These are phyloP conservation scores for Heimioporus sp. DNA, from an alignment of 768 basidiomycete genomes.

Conservation along the genomic window DNA sequence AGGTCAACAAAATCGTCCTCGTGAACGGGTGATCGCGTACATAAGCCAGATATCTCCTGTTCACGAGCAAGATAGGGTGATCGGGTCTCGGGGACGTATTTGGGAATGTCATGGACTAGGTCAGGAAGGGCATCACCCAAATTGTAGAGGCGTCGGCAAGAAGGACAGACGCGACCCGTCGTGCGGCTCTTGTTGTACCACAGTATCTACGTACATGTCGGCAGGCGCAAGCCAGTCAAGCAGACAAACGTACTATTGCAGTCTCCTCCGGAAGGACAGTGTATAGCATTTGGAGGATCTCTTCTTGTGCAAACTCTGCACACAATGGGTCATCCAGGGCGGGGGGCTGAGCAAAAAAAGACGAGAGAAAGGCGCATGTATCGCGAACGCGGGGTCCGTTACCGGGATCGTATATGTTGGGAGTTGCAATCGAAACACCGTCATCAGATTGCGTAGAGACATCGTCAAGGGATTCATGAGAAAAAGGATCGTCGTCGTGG, in stretches of 20 bases:
- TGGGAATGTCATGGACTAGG: slow-evolving; percentile 31
- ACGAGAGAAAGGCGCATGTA: slow-evolving; percentile 58
- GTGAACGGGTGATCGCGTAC: slow-evolving; percentile 40
- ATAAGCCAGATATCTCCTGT: slow-evolving; percentile 74
- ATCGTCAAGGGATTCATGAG: slow-evolving; percentile 1
- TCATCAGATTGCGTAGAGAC: slow-evolving; percentile 1
- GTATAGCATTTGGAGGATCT: slow-evolving; percentile 70
- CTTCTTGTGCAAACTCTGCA: slow-evolving; percentile 74
- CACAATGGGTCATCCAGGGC: slow-evolving; percentile 65
- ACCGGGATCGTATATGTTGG: slow-evolving; percentile 76
- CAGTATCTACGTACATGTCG: slow-evolving; percentile 46
- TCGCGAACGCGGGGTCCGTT: slow-evolving; percentile 76
- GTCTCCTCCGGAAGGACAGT: slow-evolving; percentile 69
- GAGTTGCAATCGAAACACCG: slow-evolving; percentile 36
- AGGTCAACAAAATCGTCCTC: slow-evolving; percentile 1
- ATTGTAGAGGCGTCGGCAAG: slow-evolving; percentile 70
- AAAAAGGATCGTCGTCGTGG: slow-evolving; percentile 5
- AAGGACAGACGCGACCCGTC: slow-evolving; percentile 70
- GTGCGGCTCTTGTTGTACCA: slow-evolving; percentile 87
- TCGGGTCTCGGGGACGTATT: slow-evolving; percentile 15
- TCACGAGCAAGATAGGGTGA: slow-evolving; percentile 50
- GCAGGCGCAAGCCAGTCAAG: not conserved
- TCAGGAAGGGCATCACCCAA: slow-evolving; percentile 65
- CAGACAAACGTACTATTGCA: slow-evolving; percentile 52
- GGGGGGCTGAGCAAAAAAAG: slow-evolving; percentile 67